Percentiles rank a stretch among this genome's conserved stretches.
These are phyloP conservation scores for Wilhelminamyces savonicus DNA, from an alignment of 805 yeast genomes.

Conservation along the genomic window DNA sequence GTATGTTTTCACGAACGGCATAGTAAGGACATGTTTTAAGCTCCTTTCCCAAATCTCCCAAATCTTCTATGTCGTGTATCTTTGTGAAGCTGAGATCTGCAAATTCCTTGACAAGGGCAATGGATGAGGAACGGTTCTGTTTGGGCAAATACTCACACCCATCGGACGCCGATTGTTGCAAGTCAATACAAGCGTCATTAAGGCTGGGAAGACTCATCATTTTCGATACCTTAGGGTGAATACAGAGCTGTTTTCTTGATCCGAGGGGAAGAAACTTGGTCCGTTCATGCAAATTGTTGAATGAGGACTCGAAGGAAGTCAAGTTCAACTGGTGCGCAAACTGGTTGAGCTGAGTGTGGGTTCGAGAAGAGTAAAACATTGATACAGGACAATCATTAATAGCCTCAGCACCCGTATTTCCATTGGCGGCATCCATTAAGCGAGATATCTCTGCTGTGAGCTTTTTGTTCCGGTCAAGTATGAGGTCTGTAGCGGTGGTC, in stretches of 20 bases:
- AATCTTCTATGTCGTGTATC: constrained; percentile 75
- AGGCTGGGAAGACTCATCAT: constrained; percentile 46
- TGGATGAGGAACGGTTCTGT: no score
- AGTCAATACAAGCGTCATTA: constrained; percentile 76
- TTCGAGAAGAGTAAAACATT: constrained; percentile 73
- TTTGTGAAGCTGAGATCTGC: constrained; percentile 49
- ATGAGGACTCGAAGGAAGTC: constrained; percentile 60
- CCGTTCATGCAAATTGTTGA: constrained; percentile 41
- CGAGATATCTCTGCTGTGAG: constrained; percentile 43
- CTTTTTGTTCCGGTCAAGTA: constrained; percentile 22
- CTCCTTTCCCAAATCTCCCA: constrained; percentile 52
- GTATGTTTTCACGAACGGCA: constrained; percentile 52
- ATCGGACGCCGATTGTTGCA: constrained; percentile 40
- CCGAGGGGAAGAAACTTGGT: constrained; percentile 69
- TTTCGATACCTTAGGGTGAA: constrained; percentile 54
- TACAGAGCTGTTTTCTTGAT: constrained; percentile 80
- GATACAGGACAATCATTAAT: constrained; percentile 28
- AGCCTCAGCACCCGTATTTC: constrained; percentile 12
- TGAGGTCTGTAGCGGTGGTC: constrained; percentile 7
- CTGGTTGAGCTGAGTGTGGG: constrained; percentile 85
- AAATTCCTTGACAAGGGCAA: constrained; percentile 25
- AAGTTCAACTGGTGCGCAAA: constrained; percentile 65
- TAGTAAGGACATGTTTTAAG: constrained; percentile 77
- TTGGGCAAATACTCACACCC: constrained; percentile 22
- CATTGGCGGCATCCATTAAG: constrained; percentile 39